These are phyloP conservation scores for Fusarium redolens DNA, from an alignment of 2,329 filamentous ascomycete genomes.

Conservation along the genomic window DNA sequence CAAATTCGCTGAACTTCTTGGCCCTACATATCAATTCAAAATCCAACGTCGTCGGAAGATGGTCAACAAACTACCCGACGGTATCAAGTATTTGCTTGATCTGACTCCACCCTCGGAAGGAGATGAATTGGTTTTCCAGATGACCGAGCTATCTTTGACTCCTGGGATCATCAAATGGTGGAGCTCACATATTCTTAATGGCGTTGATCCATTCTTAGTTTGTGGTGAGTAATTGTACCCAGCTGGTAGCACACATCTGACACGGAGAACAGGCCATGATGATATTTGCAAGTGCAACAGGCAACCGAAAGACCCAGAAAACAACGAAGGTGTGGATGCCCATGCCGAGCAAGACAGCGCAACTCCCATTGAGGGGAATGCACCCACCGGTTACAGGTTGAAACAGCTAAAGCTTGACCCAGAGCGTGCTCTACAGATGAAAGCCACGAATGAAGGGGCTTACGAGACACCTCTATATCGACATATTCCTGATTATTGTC, in stretches of 20 bases:
- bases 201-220: slow-evolving; percentile 47
- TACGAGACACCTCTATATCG: slow-evolving; percentile 48
- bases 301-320: not conserved
- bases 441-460: slow-evolving; percentile 29
- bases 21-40: slow-evolving; percentile 55
- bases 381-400: not conserved
- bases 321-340: not conserved
- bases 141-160: slow-evolving; percentile 69
- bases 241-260: not conserved
- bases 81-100: slow-evolving; percentile 70
- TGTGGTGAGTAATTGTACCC: not conserved
- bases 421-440: slow-evolving; percentile 36
- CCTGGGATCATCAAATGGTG: slow-evolving; percentile 67
- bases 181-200: slow-evolving; percentile 51
- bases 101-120: slow-evolving; percentile 71
- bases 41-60: slow-evolving; percentile 52
- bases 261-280: slow-evolving; percentile 52
- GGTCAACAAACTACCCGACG: slow-evolving; percentile 51
- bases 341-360: not conserved
- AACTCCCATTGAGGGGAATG: not conserved
- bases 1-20: slow-evolving; percentile 60
- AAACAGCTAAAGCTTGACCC: not conserved
- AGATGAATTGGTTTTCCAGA: slow-evolving; percentile 69
- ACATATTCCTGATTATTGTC: slow-evolving; percentile 69
- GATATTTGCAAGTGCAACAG: slow-evolving; percentile 52